phyloP scores from a whole-genome alignment of 2,329 filamentous ascomycete genomes.

The Alternaria angustiovoidea region DNA sequence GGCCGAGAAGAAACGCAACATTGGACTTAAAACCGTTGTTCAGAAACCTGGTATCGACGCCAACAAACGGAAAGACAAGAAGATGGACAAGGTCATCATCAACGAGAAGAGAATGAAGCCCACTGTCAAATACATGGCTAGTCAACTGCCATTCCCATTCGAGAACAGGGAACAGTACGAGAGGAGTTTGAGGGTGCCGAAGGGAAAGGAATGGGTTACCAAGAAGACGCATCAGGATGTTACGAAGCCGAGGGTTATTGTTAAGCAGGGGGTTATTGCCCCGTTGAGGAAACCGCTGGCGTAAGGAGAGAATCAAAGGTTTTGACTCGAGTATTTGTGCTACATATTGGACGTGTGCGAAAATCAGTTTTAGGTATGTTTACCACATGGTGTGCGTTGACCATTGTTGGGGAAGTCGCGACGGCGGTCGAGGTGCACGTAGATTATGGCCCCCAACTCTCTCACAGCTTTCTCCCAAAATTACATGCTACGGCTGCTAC shows the following conservation, averaged over 20 bases:
- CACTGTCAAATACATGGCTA: slow-evolving; percentile 88
- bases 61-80: slow-evolving; percentile 80
- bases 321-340: too few relatives aligned
- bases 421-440: not conserved
- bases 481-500: not conserved
- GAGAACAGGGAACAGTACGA: slow-evolving; percentile 91
- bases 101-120: slow-evolving; percentile 92
- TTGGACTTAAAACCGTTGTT: slow-evolving; percentile 64
- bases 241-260: slow-evolving; percentile 86
- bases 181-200: slow-evolving; percentile 80
- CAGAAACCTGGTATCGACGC: slow-evolving; percentile 77
- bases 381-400: not conserved
- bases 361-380: not conserved
- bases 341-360: not conserved
- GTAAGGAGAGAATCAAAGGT: slow-evolving; percentile 5
- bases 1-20: slow-evolving; percentile 64
- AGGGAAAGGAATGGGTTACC: slow-evolving; percentile 96
- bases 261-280: slow-evolving; percentile 93
- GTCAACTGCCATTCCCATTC: slow-evolving; percentile 85
- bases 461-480: not conserved
- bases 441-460: not conserved
- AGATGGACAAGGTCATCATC: slow-evolving; percentile 85
- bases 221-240: slow-evolving; percentile 91
- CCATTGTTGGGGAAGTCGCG: not conserved
- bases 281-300: slow-evolving; percentile 82